Percentiles rank a stretch among this genome's conserved stretches.
These are phyloP conservation scores for Tuber microsphaerosporum DNA, from an alignment of 495 filamentous ascomycete species.

Conservation along the genomic window DNA sequence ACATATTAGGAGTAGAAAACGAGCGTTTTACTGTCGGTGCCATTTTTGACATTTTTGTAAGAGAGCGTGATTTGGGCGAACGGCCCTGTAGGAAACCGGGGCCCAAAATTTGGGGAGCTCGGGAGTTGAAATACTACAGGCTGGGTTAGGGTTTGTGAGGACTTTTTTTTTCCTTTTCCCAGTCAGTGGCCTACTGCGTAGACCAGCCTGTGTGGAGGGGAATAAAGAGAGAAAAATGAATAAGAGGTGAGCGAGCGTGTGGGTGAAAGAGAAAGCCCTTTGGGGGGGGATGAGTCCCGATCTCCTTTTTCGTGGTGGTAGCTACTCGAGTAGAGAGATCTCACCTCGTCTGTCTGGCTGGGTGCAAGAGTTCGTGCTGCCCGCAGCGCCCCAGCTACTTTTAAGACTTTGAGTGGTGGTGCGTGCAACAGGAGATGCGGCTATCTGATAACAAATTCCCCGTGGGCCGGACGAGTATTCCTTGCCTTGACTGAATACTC, in stretches of 20 bases:
- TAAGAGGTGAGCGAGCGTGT: conserved; percentile 11
- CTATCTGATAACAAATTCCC: conserved; percentile 40
- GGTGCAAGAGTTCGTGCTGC: conserved; percentile 3
- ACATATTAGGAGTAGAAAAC: conserved; percentile 39
- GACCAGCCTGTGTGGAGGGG: conserved; percentile 17
- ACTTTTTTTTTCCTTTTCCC: conserved; percentile 1
- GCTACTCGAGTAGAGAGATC: not conserved
- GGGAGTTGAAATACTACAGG: conserved; percentile 38
- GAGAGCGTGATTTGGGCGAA: conserved; percentile 42
- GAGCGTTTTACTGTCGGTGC: conserved; percentile 40
- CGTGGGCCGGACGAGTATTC: conserved; percentile 35
- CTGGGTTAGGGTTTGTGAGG: conserved; percentile 28
- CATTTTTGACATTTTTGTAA: conserved; percentile 35
- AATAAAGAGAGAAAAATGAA: conserved; percentile 5
- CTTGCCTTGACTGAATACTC: conserved; percentile 31
- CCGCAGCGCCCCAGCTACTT: conserved; percentile 18
- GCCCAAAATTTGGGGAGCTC: conserved; percentile 37
- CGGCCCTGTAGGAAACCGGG: conserved; percentile 40
- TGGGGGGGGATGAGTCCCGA: conserved; percentile 23
- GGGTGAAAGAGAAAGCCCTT: not conserved
- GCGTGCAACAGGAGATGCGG: conserved; percentile 30
- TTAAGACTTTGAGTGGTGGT: conserved; percentile 27
- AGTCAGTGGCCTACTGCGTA: conserved; percentile 29
- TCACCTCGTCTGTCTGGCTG: not conserved
- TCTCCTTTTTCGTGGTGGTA: conserved; percentile 12